phyloP scores from a whole-genome alignment of 2,329 filamentous ascomycete genomes.

The Aspergillus melleus region DNA sequence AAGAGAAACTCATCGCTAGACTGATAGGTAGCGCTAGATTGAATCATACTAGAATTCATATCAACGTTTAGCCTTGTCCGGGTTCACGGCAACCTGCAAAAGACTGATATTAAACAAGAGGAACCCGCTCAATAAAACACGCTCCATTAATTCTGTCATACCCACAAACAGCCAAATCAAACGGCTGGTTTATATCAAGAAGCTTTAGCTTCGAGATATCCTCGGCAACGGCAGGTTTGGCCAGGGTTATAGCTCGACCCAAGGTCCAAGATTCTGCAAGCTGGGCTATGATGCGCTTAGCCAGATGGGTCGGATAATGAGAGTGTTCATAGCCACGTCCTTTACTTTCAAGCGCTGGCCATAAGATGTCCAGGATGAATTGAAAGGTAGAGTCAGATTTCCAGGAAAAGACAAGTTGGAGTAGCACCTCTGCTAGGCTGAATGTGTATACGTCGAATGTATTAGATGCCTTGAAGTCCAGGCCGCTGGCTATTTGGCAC shows the following conservation, averaged over 20 bases:
- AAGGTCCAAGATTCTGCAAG: slow-evolving; percentile 10
- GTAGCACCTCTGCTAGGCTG: slow-evolving; percentile 10
- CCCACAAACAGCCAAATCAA: slow-evolving; percentile 11
- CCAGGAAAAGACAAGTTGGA: slow-evolving; percentile 9
- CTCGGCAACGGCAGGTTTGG: slow-evolving; percentile 11
- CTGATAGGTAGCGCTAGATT: not conserved
- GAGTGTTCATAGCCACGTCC: slow-evolving; percentile 24
- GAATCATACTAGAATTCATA: not conserved
- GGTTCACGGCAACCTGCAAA: no score
- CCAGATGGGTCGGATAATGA: slow-evolving; percentile 24
- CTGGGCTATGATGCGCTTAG: slow-evolving; percentile 20
- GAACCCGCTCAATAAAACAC: slow-evolving; percentile 3
- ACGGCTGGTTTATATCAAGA: slow-evolving; percentile 10
- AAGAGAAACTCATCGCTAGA: not conserved
- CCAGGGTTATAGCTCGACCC: not conserved
- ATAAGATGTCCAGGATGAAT: slow-evolving; percentile 17
- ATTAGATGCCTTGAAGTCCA: not conserved
- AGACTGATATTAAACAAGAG: not conserved
- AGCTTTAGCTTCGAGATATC: slow-evolving; percentile 12
- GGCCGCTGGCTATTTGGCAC: slow-evolving; percentile 1
- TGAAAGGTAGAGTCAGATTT: slow-evolving; percentile 5
- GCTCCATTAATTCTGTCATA: not conserved
- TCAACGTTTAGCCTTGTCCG: not conserved
- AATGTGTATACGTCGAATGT: slow-evolving; percentile 16
- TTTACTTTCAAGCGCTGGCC: slow-evolving; percentile 17